Evolutionary conservation across 202 grass and related monocot genomes (phyloP).

Genomic region (Panicum virgatum): DNA sequence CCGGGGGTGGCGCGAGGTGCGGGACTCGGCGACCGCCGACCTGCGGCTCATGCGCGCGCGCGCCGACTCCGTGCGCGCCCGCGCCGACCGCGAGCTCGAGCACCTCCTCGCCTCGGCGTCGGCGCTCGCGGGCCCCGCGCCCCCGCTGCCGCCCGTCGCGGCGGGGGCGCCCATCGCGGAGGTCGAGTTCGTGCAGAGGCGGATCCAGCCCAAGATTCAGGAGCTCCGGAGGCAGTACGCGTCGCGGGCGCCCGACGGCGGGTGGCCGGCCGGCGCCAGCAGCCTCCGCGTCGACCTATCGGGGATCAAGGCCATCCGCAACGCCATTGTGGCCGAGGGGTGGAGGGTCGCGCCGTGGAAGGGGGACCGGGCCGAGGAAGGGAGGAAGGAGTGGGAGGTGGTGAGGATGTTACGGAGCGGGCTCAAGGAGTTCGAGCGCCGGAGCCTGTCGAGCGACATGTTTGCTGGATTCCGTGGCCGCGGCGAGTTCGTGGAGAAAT

Average conservation of each 20-base stretch:
- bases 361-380: slow-evolving; percentile 29
- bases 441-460: slow-evolving; percentile 61
- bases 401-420: slow-evolving; percentile 59
- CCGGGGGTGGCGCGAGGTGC: slow-evolving; percentile 81
- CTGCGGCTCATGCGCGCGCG: slow-evolving; percentile 56
- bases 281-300: slow-evolving; percentile 76
- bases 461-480: slow-evolving; percentile 57
- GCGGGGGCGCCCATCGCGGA: slow-evolving; percentile 53
- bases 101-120: slow-evolving; percentile 51
- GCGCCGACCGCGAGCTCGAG: slow-evolving; percentile 71
- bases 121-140: slow-evolving; percentile 30
- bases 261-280: slow-evolving; percentile 36
- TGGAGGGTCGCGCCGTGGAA: slow-evolving; percentile 41
- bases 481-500: slow-evolving; percentile 69
- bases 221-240: slow-evolving; percentile 73
- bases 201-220: slow-evolving; percentile 79
- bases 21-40: slow-evolving; percentile 70
- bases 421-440: slow-evolving; percentile 71
- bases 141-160: slow-evolving; percentile 18
- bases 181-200: slow-evolving; percentile 58
- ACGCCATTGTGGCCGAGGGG: slow-evolving; percentile 58
- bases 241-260: slow-evolving; percentile 27
- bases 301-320: slow-evolving; percentile 42
- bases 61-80: slow-evolving; percentile 39
- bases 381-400: slow-evolving; percentile 60